Base-by-base conservation (phyloP, 1,284 basidiomycete species). In the Peniophora sp. region DNA sequence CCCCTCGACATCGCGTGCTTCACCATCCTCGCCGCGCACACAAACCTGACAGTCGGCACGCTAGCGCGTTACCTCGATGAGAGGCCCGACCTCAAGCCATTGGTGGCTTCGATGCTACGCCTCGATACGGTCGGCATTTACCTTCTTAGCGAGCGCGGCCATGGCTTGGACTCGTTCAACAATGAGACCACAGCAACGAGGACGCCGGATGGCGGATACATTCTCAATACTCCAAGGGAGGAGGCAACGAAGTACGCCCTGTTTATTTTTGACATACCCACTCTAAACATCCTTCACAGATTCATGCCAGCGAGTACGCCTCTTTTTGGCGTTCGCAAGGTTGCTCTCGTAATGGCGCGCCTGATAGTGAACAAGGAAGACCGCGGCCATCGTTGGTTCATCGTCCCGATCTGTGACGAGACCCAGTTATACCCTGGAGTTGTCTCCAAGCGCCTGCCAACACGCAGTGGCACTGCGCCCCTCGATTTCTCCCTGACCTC, bases 231-330 rank as follows among this genome's bases (percentile, higher is more conserved):
- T 10, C 72, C 72, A 10, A 55, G 58, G 24, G 55, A 61, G 3
- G 44, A 56, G 8, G 68, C 70, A 3, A 63, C 68, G 5, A 74
- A 74, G 72, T 73, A 52, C 43, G 67, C 56, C n/a, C 19, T n/a
- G n/a, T 11, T 22, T 23, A 22, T 12, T 9, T 34, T 23, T 14
- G 23, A 16, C 5, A 8, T 16, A 16, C 10, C 41, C 45, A 10
- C 41, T 20, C 16, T 16, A 16, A 20, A 41, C 23, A 27, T 43
- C 14, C n/a, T 16, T 5, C n/a, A n/a, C 35, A 74, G 72, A 52
- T 72, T 62, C 54, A 75, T 75, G 73, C 72, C 73, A 2, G 71
- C 72, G 1, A 71, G 70, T 2, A 56, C 60, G 2, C 71, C 72
- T 20, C 59, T 41, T 5, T 41, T 58, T 22, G 69, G 66, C 3